Base-by-base conservation (phyloP, 2,329 filamentous ascomycete species). In the Phialophora tarda region DNA sequence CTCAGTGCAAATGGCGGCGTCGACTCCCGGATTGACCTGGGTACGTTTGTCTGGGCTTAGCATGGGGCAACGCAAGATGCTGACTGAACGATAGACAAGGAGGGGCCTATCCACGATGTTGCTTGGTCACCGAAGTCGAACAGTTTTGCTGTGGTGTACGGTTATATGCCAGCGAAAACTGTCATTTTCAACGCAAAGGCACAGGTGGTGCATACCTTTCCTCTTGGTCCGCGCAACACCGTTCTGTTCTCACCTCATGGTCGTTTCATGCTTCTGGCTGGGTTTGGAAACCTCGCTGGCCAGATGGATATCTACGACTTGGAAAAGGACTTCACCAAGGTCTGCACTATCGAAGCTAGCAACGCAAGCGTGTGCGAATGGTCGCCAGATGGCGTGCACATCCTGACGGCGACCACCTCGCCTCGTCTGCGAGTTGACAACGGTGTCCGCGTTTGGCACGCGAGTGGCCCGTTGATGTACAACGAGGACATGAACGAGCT, bases 91-190 rank as follows among this genome's bases (percentile, higher is more conserved):
- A 59, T 74, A 85, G 95, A 99, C 80, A 98, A 98, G 82, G 94
- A 98, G 77, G 95, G 95, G 0, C 95, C 95, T 4, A 97, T 98
- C 74, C 94, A 98, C 79, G 95, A 99, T 77, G 94, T 99, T 51
- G 88, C 91, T n/a, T 99, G 95, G 95, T 97, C 93, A 54, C 93
- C 95, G 56, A 98, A 95, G 80, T 96, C 93, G 73, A 96, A 93
- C 82, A 94, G 98, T 79, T 99, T 99, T 75, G 94, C 93, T 76
- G 95, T 99, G 34, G 89, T 97, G 17, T 99, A 99, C 77, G 95
- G 95, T 68, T 98, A 92, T 80, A 98, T 97, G 93, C 95, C 95
- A n/a, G 92, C 95, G 63, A 98, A 98, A 85, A 95, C 94, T 3
- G 97, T 94, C 72, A 95, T 99, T 73, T 99, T 98, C 86, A 97